phyloP scores from a whole-genome alignment of 768 basidiomycete species.

The Russula olivacea region DNA sequence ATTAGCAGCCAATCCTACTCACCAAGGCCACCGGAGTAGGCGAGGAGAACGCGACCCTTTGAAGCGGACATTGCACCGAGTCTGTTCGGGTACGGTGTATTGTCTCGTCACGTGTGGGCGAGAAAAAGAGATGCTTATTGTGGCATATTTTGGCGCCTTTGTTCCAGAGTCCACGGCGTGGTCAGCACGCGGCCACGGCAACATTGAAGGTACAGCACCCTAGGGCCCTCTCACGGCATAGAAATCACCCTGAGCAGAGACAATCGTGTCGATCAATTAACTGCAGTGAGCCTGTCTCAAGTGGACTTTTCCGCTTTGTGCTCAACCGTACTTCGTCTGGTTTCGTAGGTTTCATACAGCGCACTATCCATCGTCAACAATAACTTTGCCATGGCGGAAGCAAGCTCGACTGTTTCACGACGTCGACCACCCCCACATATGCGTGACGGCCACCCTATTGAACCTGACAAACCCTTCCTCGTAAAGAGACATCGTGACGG shows the following conservation, averaged over 20 bases:
- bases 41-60: conserved; percentile 86
- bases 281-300: not conserved
- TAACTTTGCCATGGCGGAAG: conserved; percentile 10
- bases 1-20: conserved; percentile 38
- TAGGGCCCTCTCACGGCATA: not conserved
- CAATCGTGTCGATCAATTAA: not conserved
- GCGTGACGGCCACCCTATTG: conserved; percentile 7
- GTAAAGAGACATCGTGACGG: conserved; percentile 14
- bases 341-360: not conserved
- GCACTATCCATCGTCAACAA: not conserved
- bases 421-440: conserved; percentile 13
- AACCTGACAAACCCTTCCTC: conserved; percentile 12
- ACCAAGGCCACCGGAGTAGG: conserved; percentile 98
- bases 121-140: not conserved
- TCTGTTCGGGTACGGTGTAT: not conserved
- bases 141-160: not conserved
- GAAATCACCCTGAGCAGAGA: not conserved
- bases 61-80: conserved; percentile 40
- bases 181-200: no score
- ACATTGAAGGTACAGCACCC: no score
- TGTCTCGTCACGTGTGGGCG: not conserved
- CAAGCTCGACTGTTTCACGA: not conserved
- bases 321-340: conserved; percentile 6
- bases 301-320: not conserved
- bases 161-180: not conserved